These are phyloP conservation scores for Mycena citricolor DNA, from an alignment of 1,284 basidiomycete genomes.

Conservation along the genomic window DNA sequence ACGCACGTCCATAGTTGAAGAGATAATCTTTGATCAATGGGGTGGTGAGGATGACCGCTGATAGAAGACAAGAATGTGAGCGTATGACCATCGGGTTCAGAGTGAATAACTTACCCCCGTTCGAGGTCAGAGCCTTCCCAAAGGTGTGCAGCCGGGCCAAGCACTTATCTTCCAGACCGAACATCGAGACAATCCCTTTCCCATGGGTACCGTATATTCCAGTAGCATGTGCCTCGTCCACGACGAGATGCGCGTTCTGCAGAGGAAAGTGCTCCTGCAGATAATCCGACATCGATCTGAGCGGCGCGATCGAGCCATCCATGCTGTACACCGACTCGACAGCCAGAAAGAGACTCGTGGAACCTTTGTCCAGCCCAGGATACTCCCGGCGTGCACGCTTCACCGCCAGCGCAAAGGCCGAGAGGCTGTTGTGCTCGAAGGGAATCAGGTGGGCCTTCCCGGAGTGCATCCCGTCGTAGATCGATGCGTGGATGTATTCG, in stretches of 20 bases:
- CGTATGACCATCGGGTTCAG: constrained; percentile 9
- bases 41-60: not conserved
- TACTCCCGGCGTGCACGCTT: constrained; percentile 47
- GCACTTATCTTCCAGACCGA: constrained; percentile 62
- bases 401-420: too few relatives aligned
- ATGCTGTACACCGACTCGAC: constrained; percentile 91
- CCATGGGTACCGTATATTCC: constrained; percentile 79
- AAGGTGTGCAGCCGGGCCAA: constrained; percentile 64
- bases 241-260: constrained; percentile 66
- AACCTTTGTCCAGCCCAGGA: constrained; percentile 35
- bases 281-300: constrained; percentile 60
- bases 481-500: constrained; percentile 87
- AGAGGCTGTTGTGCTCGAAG: constrained; percentile 81
- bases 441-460: too few relatives aligned
- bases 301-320: constrained; percentile 88
- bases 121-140: constrained; percentile 55
- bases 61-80: not conserved
- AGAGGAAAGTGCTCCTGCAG: constrained; percentile 58
- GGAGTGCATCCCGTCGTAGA: constrained; percentile 83
- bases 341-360: constrained; percentile 63
- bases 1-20: constrained; percentile 89
- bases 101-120: constrained; percentile 68
- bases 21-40: constrained; percentile 63
- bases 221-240: constrained; percentile 89
- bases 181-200: constrained; percentile 60